Conservation (phyloP, 768 basidiomycete species). For the Wakefieldia striispora region DNA sequence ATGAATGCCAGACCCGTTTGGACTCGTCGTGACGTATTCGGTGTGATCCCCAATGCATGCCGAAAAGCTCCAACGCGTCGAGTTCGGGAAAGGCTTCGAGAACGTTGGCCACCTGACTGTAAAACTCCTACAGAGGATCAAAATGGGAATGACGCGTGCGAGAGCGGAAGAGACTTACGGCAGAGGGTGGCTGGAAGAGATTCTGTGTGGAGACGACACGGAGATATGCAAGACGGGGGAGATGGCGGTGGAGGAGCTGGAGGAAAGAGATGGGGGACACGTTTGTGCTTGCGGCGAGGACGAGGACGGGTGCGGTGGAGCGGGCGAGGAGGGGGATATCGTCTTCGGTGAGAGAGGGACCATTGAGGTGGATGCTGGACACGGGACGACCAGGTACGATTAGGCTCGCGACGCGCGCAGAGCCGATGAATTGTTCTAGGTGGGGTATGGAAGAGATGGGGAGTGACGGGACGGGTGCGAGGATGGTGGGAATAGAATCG, state of each 20-base stretch:
- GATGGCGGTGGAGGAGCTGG: conserved; percentile 49
- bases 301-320: conserved; percentile 48
- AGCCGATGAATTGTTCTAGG: conserved; percentile 61
- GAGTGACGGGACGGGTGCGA: conserved; percentile 23
- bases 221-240: conserved; percentile 63
- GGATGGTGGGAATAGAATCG: conserved; percentile 34
- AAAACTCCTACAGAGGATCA: conserved; percentile 49
- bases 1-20: conserved; percentile 53
- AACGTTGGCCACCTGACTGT: conserved; percentile 54
- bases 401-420: conserved; percentile 49
- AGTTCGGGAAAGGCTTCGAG: conserved; percentile 62
- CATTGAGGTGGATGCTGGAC: conserved; percentile 57
- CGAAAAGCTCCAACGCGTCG: conserved; percentile 68
- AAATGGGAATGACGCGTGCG: conserved; percentile 10
- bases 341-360: conserved; percentile 57
- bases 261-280: conserved; percentile 58
- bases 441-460: conserved; percentile 36
- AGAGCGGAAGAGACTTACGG: conserved; percentile 38
- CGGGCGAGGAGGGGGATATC: conserved; percentile 50
- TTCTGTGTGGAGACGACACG: conserved; percentile 58
- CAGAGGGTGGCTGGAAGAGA: conserved; percentile 48
- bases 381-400: conserved; percentile 69
- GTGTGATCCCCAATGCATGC: conserved; percentile 72
- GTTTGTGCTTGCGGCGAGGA: conserved; percentile 60
- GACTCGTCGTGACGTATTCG: conserved; percentile 41